A percentile compares a stretch with the other conserved stretches of the same genome.
Evolutionary conservation across 768 basidiomycete species (phyloP).

Genomic region (Tylopilus plumbeoviolaceoides): DNA sequence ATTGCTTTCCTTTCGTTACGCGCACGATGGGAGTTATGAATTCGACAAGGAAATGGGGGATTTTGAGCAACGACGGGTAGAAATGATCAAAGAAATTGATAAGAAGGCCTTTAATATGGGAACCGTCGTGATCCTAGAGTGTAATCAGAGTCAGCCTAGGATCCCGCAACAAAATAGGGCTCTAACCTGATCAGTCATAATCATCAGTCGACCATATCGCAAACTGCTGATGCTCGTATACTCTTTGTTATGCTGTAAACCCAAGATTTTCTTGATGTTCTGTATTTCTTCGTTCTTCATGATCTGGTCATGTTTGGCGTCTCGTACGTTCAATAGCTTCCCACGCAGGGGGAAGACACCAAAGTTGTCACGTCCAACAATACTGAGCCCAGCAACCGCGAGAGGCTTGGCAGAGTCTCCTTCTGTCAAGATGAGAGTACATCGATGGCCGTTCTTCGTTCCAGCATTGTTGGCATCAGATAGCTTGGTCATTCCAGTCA

Average conservation of each 20-base stretch:
- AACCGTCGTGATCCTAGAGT: conserved; percentile 93
- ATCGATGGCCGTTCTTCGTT: conserved; percentile 69
- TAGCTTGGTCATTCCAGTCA: conserved; percentile 88
- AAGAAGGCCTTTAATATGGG: conserved; percentile 99
- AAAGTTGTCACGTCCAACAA: conserved; percentile 94
- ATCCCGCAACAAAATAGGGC: not conserved
- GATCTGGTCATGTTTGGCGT: conserved; percentile 93
- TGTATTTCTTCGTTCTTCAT: conserved; percentile 98
- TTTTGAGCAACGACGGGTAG: conserved; percentile 87
- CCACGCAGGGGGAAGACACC: conserved; percentile 98
- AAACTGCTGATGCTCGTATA: conserved; percentile 65
- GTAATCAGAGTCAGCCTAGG: not conserved
- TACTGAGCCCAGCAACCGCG: conserved; percentile 89
- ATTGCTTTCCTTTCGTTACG: conserved; percentile 77
- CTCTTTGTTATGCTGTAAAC: conserved; percentile 89
- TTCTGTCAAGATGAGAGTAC: conserved; percentile 96
- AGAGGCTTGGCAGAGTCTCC: conserved; percentile 98
- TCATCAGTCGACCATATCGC: conserved; percentile 94
- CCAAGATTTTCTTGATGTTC: conserved; percentile 97
- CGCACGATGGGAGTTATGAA: conserved; percentile 98
- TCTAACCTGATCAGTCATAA: conserved; percentile 97
- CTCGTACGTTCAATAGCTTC: conserved; percentile 94
- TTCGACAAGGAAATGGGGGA: conserved; percentile 92
- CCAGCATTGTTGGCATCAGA: conserved; percentile 98
- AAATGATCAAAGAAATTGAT: conserved; percentile 98